Conservation (phyloP, 2,329 filamentous ascomycete genomes). For the Colletotrichum cordylinicola region DNA sequence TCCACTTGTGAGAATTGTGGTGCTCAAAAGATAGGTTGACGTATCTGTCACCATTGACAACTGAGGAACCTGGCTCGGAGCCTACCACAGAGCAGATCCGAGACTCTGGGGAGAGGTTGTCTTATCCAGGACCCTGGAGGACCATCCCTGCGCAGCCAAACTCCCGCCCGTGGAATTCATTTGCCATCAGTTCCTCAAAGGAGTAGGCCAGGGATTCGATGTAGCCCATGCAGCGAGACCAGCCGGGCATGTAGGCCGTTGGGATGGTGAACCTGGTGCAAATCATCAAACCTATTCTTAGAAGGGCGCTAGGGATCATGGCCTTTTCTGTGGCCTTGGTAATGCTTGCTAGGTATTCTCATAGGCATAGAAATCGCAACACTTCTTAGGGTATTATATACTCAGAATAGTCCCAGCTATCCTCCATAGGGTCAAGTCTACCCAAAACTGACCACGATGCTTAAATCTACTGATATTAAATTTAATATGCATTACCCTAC, state of each 20-base stretch:
- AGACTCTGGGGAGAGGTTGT: background rate
- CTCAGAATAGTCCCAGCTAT: too few relatives aligned
- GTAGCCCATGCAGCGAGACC: slow-evolving; percentile 61
- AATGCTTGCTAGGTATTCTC: slow-evolving; percentile 29
- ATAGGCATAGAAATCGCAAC: too few relatives aligned
- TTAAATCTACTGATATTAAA: too few relatives aligned
- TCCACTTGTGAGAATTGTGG: background rate
- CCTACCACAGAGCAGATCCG: background rate
- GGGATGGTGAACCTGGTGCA: slow-evolving; percentile 50
- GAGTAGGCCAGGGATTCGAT: slow-evolving; percentile 59
- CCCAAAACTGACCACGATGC: too few relatives aligned
- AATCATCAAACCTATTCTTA: slow-evolving; percentile 55
- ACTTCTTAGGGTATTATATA: too few relatives aligned
- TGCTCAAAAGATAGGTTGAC: background rate
- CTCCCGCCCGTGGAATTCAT: slow-evolving; percentile 61
- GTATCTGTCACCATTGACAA: background rate
- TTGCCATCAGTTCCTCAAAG: slow-evolving; percentile 71
- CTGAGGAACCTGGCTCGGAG: background rate
- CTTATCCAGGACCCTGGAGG: background rate
- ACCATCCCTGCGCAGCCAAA: background rate
- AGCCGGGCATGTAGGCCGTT: slow-evolving; percentile 41
- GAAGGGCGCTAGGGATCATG: slow-evolving; percentile 57
- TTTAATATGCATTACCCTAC: too few relatives aligned
- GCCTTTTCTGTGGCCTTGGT: slow-evolving; percentile 30
- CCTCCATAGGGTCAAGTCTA: too few relatives aligned